Evolutionary conservation across 2,329 filamentous ascomycete species (phyloP), one percentile per base, ranked within the genome.

Genomic region (Trichoderma oligosporum): DNA sequence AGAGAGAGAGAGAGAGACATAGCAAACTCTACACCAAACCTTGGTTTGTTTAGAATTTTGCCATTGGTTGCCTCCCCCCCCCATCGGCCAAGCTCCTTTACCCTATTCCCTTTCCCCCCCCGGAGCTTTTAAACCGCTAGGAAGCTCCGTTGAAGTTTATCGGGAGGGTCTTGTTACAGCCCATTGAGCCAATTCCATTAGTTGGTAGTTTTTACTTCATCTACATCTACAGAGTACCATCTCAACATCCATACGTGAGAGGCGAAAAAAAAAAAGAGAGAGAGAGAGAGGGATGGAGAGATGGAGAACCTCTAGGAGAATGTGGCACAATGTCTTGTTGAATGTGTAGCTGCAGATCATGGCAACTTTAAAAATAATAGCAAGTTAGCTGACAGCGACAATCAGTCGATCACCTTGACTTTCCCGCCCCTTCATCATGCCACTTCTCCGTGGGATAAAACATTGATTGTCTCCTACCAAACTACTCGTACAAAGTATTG

Each of bases 71-170:
- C 12, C n/a, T 14, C 18, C 24, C 39, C 22, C 39, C 39, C 14
- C 22, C 48, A 7, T 31, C 12, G 7, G 18, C 20, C 25, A n/a
- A 14, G 20, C n/a, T 45, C 20, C 41, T 12, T 29, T 4, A n/a
- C 42, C 27, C 9, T 14, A n/a, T 18, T 24, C 39, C 11, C 5
- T 25, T 38, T 18, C 31, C 18, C 27, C 24, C 29, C 20, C 27
- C 49, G 25, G 42, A 47, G 41, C 53, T 29, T 56, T 41, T 56
- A 12, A 22, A 35, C 53, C 53, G 53, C 53, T 49, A 44, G 27
- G 38, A 12, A 45, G 38, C 38, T 48, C 38, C 29, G 38, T 41
- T 39, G 29, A 57, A 57, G 55, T 57, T 36, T 57, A 57, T 44
- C 36, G 20, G 29, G 25, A 38, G 49, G 22, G 38, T 22, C 20